phyloP scores from a whole-genome alignment of 1,139 yeast genomes.

The Hyphopichia wangnamkhiaoensis region DNA sequence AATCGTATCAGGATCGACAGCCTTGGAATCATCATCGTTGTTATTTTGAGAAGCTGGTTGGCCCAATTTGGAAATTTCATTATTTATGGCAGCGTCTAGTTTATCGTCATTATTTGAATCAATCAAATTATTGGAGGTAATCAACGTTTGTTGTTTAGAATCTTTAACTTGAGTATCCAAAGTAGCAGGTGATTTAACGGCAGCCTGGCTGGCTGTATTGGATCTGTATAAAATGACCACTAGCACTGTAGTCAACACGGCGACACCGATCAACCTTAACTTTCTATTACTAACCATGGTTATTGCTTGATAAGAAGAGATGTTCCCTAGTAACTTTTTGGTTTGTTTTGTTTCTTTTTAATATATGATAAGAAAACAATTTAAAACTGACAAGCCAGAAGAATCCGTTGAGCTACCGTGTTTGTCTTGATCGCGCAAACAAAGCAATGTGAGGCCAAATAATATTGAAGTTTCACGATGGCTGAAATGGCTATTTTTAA shows the following conservation, averaged over 20 bases:
- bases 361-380: too few species aligned
- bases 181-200: constrained; percentile 6
- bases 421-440: too few species aligned
- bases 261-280: constrained; percentile 17
- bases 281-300: constrained; percentile 19
- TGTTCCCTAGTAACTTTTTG: background rate
- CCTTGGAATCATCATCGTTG: constrained; percentile 6
- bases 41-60: constrained; percentile 3
- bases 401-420: too few species aligned
- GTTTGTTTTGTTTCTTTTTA: background rate
- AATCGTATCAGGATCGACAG: background rate
- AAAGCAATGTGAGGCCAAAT: too few species aligned
- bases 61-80: constrained; percentile 34
- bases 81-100: constrained; percentile 41
- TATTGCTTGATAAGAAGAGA: too few species aligned
- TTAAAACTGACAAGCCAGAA: too few species aligned
- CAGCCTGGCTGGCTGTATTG: constrained; percentile 6
- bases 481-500: too few species aligned
- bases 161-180: constrained; percentile 3
- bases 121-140: constrained; percentile 20
- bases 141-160: constrained; percentile 4
- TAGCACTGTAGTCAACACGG: constrained; percentile 15
- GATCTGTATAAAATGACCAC: constrained; percentile 16
- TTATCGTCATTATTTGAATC: constrained; percentile 38
- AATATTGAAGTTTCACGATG: too few species aligned